Evolutionary conservation across 139 green algal genomes (phyloP), one percentile per base, ranked within the genome.

Genomic region (Picochlorum sp.): DNA sequence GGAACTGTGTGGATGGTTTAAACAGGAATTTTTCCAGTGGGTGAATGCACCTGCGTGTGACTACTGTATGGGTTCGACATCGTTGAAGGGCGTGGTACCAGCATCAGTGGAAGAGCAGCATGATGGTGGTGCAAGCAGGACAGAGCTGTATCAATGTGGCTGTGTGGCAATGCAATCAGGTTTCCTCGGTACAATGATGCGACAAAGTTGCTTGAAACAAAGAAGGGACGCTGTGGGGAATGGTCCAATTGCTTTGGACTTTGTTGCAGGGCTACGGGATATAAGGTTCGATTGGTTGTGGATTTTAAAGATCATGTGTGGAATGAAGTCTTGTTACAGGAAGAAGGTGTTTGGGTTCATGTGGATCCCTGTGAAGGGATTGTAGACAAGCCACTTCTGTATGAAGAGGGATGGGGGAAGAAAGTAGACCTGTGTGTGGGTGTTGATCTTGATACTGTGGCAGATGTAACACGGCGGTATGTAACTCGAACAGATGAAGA

Each of bases 241-340:
- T 86, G 84, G 81, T 83, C 87, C 37, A 92, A 96, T 66, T 71
- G 58, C 49, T 94, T 95, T 64, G 67, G 80, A 24, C 75, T 92
- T 16, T 81, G 75, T 28, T 64, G 62, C 30, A 28, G 55, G 9
- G 63, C 68, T 4, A 49, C 47, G 2, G 77, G 76, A 4, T 61
- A 87, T 7, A 71, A 86, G 2, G 78, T 74, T 13, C 76, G 88
- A 1, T 82, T 83, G 57, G 80, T 89, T 0, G 16, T 64, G 1
- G 88, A 95, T 72, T 74, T 66, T 51, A 71, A 71, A 0, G 88
- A 96, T 71, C 88, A 95, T 63, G 80, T 91, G 2, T 92, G 86
- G 85, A 71, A 59, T 7, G 77, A 83, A 74, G 83, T 80, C 55
- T 85, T 70, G 41, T 80, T 64, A 21, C 24, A 55, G 30, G 26